Percentiles rank a stretch among this genome's conserved stretches.
phyloP scores from a whole-genome alignment of 202 grass and related monocot species.

The Setaria italica region DNA sequence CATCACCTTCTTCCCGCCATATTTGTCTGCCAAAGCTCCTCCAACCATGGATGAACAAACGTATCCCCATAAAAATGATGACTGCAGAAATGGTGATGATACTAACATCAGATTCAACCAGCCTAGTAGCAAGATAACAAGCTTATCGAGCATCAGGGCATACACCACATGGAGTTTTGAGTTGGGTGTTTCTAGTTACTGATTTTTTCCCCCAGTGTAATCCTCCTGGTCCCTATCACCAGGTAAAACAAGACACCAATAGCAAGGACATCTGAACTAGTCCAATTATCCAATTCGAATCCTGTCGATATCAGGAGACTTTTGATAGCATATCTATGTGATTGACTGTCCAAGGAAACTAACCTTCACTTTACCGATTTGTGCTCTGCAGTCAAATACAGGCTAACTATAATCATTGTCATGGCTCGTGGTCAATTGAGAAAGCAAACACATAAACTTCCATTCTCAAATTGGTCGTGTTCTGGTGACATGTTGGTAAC shows the following conservation, averaged over 20 bases:
- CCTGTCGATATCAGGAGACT: neutral
- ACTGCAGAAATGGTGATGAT: constrained; percentile 60
- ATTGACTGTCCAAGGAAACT: neutral
- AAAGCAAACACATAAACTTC: neutral
- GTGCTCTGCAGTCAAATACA: neutral
- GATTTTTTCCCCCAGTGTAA: neutral
- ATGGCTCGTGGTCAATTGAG: neutral
- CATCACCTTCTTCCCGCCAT: constrained; percentile 93
- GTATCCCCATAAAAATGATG: constrained; percentile 96
- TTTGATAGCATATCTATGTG: neutral
- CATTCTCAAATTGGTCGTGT: neutral
- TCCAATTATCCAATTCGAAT: neutral
- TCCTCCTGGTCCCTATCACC: neutral
- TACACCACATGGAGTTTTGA: constrained; percentile 1
- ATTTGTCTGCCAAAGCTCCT: constrained; percentile 85
- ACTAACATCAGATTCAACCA: constrained; percentile 5
- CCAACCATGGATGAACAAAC: constrained; percentile 91
- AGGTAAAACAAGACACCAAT: neutral
- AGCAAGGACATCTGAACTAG: neutral
- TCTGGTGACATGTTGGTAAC: constrained; percentile 1
- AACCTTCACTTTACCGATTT: neutral
- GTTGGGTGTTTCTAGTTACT: constrained; percentile 12
- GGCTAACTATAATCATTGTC: neutral
- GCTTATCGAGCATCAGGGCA: neutral
- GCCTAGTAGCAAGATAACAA: neutral